A percentile compares a stretch with the other conserved stretches of the same genome.
Conservation (phyloP, 1,284 basidiomycete genomes). For the Microbotryomycetes sp. region DNA sequence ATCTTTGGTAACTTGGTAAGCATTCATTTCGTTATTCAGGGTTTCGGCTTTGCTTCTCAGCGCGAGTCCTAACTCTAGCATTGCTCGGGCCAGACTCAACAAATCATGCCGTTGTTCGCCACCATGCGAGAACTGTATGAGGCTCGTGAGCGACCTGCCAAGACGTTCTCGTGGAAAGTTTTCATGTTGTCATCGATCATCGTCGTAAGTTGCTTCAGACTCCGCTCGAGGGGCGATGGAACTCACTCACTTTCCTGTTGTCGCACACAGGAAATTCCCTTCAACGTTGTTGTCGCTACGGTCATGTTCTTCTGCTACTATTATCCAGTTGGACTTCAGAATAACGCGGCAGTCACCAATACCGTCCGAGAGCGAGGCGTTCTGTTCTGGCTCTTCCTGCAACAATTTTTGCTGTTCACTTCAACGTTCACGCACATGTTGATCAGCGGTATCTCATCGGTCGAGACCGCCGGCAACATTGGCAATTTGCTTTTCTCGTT, state of each 20-base stretch:
- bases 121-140: slow-evolving; percentile 57
- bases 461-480: slow-evolving; percentile 43
- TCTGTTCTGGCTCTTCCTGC: slow-evolving; percentile 43
- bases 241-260: slow-evolving; percentile 28
- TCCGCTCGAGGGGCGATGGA: slow-evolving; percentile 40
- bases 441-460: slow-evolving; percentile 42
- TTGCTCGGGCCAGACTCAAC: not conserved
- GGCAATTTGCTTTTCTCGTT: slow-evolving; percentile 46
- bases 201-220: slow-evolving; percentile 26
- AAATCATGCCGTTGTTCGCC: slow-evolving; percentile 47
- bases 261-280: slow-evolving; percentile 20
- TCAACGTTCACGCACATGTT: slow-evolving; percentile 43
- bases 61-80: not conserved
- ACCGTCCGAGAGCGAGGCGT: slow-evolving; percentile 10
- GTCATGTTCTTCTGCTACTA: slow-evolving; percentile 44
- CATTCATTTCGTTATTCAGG: slow-evolving; percentile 28
- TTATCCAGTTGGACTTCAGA: slow-evolving; percentile 41
- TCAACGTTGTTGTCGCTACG: slow-evolving; percentile 4
- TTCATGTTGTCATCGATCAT: slow-evolving; percentile 48
- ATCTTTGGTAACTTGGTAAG: slow-evolving; percentile 45
- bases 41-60: not conserved
- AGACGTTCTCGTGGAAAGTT: slow-evolving; percentile 75
- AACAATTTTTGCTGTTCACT: slow-evolving; percentile 44
- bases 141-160: slow-evolving; percentile 62
- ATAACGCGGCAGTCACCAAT: slow-evolving; percentile 41